Evolutionary conservation across 208 protist species (phyloP).

Genomic region (Spongospora subterranea): DNA sequence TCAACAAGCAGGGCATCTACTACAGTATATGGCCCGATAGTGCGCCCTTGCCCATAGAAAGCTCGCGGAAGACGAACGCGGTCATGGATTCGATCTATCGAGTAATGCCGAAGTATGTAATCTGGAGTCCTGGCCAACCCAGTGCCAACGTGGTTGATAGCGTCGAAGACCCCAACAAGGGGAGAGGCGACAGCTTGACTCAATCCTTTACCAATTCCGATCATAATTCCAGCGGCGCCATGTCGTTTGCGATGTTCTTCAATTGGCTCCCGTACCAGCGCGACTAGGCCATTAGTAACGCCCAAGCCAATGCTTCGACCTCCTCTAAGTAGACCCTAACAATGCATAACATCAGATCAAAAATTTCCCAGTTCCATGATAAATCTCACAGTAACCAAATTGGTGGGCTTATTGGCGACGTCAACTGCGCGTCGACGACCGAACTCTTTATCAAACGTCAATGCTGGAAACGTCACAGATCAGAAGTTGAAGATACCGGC

Average conservation of each 20-base stretch:
- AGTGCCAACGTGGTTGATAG: conserved; percentile 38
- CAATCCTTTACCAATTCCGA: conserved; percentile 18
- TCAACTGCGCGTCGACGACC: neutral
- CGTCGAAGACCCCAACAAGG: conserved; percentile 46
- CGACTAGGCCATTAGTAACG: neutral
- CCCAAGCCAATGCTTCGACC: conserved; percentile 23
- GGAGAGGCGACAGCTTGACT: conserved; percentile 15
- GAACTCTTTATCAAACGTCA: conserved; percentile 46
- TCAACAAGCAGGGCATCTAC: conserved; percentile 23
- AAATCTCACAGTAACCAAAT: neutral
- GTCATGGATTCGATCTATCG: neutral
- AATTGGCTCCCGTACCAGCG: conserved; percentile 4
- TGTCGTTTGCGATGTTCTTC: neutral
- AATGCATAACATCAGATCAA: neutral
- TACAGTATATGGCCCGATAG: neutral
- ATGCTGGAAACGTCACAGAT: neutral
- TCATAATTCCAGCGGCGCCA: neutral
- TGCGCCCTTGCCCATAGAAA: neutral
- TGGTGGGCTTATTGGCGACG: neutral
- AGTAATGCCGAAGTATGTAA: neutral
- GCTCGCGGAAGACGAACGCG: neutral
- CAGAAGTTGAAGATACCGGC: neutral
- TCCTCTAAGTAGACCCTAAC: conserved; percentile 1
- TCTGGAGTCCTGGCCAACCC: conserved; percentile 10
- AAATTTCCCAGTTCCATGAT: no score